Conservation (phyloP, 441 rosid species). For the Populus hybrid region DNA sequence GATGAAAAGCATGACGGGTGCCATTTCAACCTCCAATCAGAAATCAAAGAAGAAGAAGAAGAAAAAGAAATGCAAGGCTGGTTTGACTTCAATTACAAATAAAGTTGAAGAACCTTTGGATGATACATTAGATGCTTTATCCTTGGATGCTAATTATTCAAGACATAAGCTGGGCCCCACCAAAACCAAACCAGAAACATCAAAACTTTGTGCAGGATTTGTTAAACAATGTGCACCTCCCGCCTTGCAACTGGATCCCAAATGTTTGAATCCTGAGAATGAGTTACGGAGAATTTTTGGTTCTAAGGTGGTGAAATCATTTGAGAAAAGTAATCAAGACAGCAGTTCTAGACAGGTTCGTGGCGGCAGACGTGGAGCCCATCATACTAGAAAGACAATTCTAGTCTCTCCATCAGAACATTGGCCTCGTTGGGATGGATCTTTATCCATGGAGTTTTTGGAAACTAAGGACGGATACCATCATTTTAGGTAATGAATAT, state of each 20-base stretch:
- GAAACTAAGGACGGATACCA: constrained; percentile 64
- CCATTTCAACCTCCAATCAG: constrained; percentile 30
- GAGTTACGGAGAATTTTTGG: constrained; percentile 83
- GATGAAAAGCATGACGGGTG: constrained; percentile 17
- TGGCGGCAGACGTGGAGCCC: constrained; percentile 70
- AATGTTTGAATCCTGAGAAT: constrained; percentile 69
- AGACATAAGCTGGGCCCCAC: constrained; percentile 20
- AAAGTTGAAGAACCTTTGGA: constrained; percentile 42
- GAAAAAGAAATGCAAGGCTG: constrained; percentile 73
- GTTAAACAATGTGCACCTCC: constrained; percentile 29
- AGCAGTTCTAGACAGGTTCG: constrained; percentile 62
- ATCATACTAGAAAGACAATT: constrained; percentile 63
- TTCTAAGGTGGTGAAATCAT: constrained; percentile 76
- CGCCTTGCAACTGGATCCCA: constrained; percentile 65
- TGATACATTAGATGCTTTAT: constrained; percentile 41
- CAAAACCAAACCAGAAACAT: constrained; percentile 29
- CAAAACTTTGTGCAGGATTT: constrained; percentile 21
- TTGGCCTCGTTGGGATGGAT: constrained; percentile 92
- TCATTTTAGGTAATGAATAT: constrained; percentile 57
- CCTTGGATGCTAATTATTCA: constrained; percentile 38
- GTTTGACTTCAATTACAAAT: constrained; percentile 25
- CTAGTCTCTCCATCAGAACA: constrained; percentile 70
- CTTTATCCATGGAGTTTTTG: constrained; percentile 80
- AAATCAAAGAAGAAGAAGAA: constrained; percentile 26
- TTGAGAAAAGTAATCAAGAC: constrained; percentile 59